Percentiles rank a stretch among this genome's conserved stretches.
Conservation (phyloP, 352 stramenopile genomes). For the Phytophthora lateralis region DNA sequence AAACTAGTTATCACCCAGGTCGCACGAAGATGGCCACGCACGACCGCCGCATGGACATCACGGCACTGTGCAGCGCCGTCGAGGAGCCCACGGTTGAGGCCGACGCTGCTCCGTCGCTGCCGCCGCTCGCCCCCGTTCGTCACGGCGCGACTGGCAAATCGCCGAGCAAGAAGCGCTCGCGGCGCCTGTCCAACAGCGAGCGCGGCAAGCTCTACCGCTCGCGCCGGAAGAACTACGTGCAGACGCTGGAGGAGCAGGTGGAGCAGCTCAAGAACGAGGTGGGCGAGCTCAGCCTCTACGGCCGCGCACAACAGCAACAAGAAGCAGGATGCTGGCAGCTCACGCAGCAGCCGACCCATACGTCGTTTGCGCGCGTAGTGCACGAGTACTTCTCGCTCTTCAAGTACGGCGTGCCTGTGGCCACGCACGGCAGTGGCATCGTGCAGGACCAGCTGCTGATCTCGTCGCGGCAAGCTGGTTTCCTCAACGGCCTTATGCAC, state of each 20-base stretch:
- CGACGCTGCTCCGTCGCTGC: constrained; percentile 2
- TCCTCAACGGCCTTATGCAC: constrained; percentile 51
- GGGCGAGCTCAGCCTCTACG: constrained; percentile 34
- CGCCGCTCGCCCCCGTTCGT: constrained; percentile 24
- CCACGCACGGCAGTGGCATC: constrained; percentile 15
- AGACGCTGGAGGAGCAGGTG: constrained; percentile 48
- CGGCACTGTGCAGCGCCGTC: constrained; percentile 25
- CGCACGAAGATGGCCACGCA: constrained; percentile 11
- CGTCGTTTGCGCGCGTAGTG: constrained; percentile 48
- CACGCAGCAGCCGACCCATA: constrained; percentile 17
- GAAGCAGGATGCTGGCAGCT: constrained; percentile 13
- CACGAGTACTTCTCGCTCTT: constrained; percentile 72
- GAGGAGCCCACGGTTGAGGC: constrained; percentile 4
- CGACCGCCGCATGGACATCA: constrained; percentile 47
- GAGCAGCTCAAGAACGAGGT: constrained; percentile 55
- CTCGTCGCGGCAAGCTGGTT: constrained; percentile 36
- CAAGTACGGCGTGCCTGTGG: constrained; percentile 55
- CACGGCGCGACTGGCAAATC: constrained; percentile 14
- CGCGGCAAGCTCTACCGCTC: constrained; percentile 67
- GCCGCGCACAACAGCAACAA: constrained; percentile 22
- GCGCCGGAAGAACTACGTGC: constrained; percentile 54
- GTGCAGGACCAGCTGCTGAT: constrained; percentile 33
- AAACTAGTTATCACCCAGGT: background rate
- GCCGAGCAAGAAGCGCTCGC: constrained; percentile 44
- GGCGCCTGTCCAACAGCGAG: constrained; percentile 63